Percentiles rank a stretch among this genome's conserved stretches.
Evolutionary conservation across 805 yeast species (phyloP).

Genomic region (Candida manassasensis): DNA sequence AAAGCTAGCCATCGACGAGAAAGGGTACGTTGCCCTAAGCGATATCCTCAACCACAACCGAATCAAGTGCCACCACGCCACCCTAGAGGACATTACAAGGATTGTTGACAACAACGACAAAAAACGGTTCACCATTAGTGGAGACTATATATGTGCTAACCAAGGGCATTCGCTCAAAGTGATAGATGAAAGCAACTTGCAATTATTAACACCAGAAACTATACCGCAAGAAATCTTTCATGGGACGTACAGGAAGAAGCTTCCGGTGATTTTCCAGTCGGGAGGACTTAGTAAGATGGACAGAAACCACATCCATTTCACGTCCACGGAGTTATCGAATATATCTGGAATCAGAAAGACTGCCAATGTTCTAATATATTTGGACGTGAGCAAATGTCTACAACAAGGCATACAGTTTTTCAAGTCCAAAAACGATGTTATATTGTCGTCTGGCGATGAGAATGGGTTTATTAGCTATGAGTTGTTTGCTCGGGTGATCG

Average conservation of each 20-base stretch:
- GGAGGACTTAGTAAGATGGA: conserved; percentile 65
- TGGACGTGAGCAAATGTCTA: conserved; percentile 51
- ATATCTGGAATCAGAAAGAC: conserved; percentile 72
- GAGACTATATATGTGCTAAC: conserved; percentile 64
- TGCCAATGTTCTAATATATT: conserved; percentile 54
- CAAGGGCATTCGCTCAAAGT: conserved; percentile 80
- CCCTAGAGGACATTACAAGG: conserved; percentile 51
- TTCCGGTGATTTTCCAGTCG: conserved; percentile 42
- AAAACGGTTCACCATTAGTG: conserved; percentile 56
- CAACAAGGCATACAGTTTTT: conserved; percentile 45
- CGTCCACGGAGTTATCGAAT: conserved; percentile 45
- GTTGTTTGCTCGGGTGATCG: conserved; percentile 34
- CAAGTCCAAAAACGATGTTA: conserved; percentile 70
- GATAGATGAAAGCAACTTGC: conserved; percentile 40
- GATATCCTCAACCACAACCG: conserved; percentile 54
- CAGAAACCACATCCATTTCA: conserved; percentile 84
- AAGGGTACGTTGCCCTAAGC: conserved; percentile 60
- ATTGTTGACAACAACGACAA: conserved; percentile 68
- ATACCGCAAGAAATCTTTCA: conserved; percentile 63
- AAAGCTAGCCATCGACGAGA: conserved; percentile 52
- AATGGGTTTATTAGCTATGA: conserved; percentile 46
- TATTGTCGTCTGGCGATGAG: conserved; percentile 57
- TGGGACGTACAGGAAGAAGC: conserved; percentile 60
- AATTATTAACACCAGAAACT: conserved; percentile 31
- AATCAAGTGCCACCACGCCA: conserved; percentile 51